phyloP scores from a whole-genome alignment of 1,139 yeast species.

The Nakaseomyces bracarensis region DNA sequence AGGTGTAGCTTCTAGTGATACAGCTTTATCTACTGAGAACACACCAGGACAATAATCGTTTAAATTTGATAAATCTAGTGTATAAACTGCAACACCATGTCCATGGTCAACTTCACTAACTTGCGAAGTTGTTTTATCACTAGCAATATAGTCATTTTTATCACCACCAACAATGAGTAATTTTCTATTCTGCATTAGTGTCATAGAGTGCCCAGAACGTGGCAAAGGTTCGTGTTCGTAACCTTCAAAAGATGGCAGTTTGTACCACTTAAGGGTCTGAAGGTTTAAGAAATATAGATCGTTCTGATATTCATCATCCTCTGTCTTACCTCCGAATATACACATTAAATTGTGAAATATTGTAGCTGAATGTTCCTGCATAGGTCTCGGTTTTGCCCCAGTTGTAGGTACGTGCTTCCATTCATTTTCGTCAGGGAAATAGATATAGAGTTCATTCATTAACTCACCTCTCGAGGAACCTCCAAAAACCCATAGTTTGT shows the following conservation, averaged over 20 bases:
- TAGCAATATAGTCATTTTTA: conserved; percentile 41
- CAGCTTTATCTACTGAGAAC: neutral
- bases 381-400: conserved; percentile 71
- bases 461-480: conserved; percentile 59
- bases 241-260: conserved; percentile 41
- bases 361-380: conserved; percentile 82
- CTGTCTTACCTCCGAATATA: conserved; percentile 78
- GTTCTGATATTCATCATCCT: conserved; percentile 58
- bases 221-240: conserved; percentile 59
- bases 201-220: conserved; percentile 85
- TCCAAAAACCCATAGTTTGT: conserved; percentile 85
- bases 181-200: conserved; percentile 54
- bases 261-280: conserved; percentile 59
- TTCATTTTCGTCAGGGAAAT: conserved; percentile 56
- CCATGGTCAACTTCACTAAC: conserved; percentile 1
- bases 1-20: neutral
- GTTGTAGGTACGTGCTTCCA: conserved; percentile 48
- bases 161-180: conserved; percentile 86
- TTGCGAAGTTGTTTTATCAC: neutral
- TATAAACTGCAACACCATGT: conserved; percentile 6
- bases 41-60: conserved; percentile 8
- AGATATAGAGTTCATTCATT: conserved; percentile 53
- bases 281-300: conserved; percentile 65
- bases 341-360: conserved; percentile 69
- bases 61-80: conserved; percentile 4